These are phyloP conservation scores for Mytilinidion resinicola DNA, from an alignment of 495 filamentous ascomycete species.

Conservation along the genomic window DNA sequence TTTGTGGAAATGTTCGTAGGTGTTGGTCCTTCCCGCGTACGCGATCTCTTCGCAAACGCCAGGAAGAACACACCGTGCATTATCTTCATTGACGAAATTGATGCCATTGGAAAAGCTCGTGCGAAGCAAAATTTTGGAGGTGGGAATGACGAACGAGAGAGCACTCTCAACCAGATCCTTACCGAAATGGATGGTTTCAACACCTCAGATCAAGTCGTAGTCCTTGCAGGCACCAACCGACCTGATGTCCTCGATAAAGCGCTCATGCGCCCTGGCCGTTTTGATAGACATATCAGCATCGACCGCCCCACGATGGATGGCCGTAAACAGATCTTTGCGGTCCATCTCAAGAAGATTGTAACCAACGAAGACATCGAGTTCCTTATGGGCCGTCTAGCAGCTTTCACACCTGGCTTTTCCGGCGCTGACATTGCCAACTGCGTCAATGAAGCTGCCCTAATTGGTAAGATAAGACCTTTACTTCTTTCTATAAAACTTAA, in stretches of 20 bases:
- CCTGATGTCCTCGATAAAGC: conserved; percentile 92
- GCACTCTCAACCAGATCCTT: conserved; percentile 93
- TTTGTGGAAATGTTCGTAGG: conserved; percentile 99
- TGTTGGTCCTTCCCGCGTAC: conserved; percentile 89
- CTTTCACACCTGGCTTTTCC: conserved; percentile 90
- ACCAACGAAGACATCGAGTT: conserved; percentile 84
- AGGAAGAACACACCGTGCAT: conserved; percentile 96
- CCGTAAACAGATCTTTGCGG: conserved; percentile 89
- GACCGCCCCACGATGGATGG: conserved; percentile 95
- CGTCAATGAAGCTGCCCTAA: conserved; percentile 93
- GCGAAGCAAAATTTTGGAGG: conserved; percentile 69
- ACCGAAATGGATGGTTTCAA: conserved; percentile 99
- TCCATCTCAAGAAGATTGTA: conserved; percentile 87
- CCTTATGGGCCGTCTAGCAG: conserved; percentile 77
- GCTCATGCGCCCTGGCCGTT: conserved; percentile 91
- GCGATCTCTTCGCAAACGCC: conserved; percentile 90
- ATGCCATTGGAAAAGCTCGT: conserved; percentile 90
- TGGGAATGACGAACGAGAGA: conserved; percentile 94
- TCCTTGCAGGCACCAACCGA: conserved; percentile 95
- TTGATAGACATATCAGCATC: conserved; percentile 91
- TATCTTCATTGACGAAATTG: conserved; percentile 99
- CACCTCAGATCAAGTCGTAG: conserved; percentile 92
- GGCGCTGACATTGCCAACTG: conserved; percentile 98
- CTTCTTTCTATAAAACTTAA: conserved; percentile 9
- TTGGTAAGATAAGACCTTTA: conserved; percentile 68